Conservation (phyloP, 148 eudicot genomes). For the Nepenthes gracilis region DNA sequence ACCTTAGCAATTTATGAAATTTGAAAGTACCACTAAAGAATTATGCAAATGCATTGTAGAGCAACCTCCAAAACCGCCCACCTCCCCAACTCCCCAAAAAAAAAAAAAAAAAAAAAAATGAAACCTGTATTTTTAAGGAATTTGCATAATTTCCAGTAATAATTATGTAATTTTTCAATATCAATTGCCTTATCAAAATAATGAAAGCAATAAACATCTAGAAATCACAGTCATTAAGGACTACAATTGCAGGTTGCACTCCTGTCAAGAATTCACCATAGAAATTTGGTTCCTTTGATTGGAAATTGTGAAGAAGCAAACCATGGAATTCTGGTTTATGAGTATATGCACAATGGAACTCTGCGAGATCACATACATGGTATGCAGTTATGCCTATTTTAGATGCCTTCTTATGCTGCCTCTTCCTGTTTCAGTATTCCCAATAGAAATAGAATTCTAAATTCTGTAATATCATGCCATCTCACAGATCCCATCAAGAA, state of each 20-base stretch:
- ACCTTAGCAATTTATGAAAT: no score
- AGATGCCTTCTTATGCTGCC: not conserved
- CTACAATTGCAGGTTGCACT: slow-evolving; percentile 56
- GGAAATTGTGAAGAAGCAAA: slow-evolving; percentile 95
- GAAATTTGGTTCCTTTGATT: slow-evolving; percentile 87
- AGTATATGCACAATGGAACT: slow-evolving; percentile 95
- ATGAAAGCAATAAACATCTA: not conserved
- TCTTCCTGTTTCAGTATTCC: not conserved
- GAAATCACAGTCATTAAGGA: not conserved
- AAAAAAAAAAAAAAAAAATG: no score
- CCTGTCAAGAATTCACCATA: slow-evolving; percentile 88
- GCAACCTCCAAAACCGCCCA: no score
- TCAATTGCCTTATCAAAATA: not conserved
- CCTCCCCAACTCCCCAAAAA: no score
- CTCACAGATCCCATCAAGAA: slow-evolving; percentile 48
- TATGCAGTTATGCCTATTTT: slow-evolving; percentile 12
- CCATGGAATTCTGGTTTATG: slow-evolving; percentile 82
- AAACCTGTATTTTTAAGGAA: no score
- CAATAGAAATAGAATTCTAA: not conserved
- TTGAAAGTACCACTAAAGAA: no score
- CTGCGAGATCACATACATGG: slow-evolving; percentile 86
- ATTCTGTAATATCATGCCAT: slow-evolving; percentile 2
- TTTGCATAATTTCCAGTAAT: no score
- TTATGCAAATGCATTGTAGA: no score
- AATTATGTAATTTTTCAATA: no score